Percentiles rank a stretch among this genome's conserved stretches.
phyloP scores from a whole-genome alignment of 169 alveolate species.

The Amoebophrya sp. region DNA sequence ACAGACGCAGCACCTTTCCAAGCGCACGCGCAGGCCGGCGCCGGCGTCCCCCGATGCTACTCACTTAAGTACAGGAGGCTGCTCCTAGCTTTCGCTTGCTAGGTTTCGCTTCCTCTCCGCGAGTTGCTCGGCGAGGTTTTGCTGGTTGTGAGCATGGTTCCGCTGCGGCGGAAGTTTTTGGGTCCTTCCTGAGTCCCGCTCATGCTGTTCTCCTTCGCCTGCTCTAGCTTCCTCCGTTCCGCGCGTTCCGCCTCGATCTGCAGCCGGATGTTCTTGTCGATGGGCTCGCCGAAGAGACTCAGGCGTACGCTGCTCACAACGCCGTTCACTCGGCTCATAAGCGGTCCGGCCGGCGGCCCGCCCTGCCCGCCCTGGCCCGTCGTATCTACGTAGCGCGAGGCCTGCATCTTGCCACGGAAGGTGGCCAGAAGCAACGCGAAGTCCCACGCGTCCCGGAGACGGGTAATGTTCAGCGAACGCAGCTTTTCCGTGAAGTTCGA shows the following conservation, averaged over 20 bases:
- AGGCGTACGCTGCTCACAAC: neutral
- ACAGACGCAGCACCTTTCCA: no score
- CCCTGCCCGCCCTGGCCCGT: neutral
- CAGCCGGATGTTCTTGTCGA: neutral
- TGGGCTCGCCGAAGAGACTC: neutral
- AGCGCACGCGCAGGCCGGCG: no score
- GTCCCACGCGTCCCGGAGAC: neutral
- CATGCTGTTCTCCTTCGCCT: neutral
- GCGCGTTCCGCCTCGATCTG: neutral
- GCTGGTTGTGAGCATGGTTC: neutral
- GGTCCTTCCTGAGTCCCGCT: neutral
- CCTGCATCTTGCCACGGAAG: neutral
- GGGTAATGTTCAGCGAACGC: neutral
- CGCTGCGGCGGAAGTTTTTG: neutral
- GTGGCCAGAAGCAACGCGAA: neutral
- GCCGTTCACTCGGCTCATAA: neutral
- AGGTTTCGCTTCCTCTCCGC: no score
- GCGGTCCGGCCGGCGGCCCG: neutral
- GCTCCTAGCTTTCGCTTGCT: no score
- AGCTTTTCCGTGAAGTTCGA: neutral
- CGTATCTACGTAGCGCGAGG: neutral
- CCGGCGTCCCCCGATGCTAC: no score
- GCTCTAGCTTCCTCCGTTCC: neutral
- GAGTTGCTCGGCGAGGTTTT: no score
- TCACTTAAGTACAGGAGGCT: no score